Evolutionary conservation across 306 rosid species (phyloP).

Genomic region (Cucumis hystrix): DNA sequence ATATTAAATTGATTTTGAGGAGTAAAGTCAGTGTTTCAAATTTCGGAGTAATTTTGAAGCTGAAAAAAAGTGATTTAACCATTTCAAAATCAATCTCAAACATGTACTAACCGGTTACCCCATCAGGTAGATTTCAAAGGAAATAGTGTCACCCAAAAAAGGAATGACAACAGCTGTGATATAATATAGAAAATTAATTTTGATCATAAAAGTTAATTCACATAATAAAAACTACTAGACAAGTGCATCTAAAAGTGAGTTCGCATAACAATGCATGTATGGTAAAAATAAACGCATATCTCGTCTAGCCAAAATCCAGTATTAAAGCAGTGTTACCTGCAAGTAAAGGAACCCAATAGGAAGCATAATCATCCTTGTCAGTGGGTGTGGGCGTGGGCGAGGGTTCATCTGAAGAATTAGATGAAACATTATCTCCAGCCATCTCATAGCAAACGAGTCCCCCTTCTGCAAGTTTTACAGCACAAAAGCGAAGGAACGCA

Average conservation of each 20-base stretch:
- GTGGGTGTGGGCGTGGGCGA: constrained; percentile 22
- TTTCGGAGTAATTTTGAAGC: no score
- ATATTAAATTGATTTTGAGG: no score
- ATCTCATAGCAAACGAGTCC: constrained; percentile 74
- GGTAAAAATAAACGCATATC: not conserved
- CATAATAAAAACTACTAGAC: not conserved
- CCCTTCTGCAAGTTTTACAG: constrained; percentile 97
- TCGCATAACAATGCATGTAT: not conserved
- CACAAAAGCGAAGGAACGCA: constrained; percentile 97
- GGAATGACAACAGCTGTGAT: not conserved
- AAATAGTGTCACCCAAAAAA: not conserved
- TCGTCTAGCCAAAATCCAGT: not conserved
- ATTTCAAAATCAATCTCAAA: not conserved
- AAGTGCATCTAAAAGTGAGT: not conserved
- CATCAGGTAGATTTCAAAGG: not conserved
- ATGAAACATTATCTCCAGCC: constrained; percentile 30
- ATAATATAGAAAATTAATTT: not conserved
- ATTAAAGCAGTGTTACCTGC: constrained; percentile 43
- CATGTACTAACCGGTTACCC: not conserved
- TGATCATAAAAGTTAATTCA: not conserved
- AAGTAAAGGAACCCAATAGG: constrained; percentile 90
- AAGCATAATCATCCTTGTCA: constrained; percentile 65
- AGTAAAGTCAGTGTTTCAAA: no score
- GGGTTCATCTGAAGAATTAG: constrained; percentile 27
- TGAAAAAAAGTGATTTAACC: no score